Evolutionary conservation across 345 rosid species (phyloP), one percentile per base, ranked within the genome.

Genomic region (Gossypium herbaceum): DNA sequence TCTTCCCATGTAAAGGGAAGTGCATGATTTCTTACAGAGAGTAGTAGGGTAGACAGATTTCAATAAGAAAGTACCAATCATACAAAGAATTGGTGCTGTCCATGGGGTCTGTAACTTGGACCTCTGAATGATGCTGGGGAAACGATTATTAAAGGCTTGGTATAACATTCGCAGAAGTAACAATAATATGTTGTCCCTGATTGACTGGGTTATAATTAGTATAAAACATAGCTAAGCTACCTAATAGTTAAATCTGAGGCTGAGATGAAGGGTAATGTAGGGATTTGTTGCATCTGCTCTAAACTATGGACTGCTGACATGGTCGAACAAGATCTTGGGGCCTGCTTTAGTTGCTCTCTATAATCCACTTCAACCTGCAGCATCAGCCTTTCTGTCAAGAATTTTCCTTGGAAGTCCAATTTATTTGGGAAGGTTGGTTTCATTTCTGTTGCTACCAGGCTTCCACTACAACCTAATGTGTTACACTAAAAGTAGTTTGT

Each of bases 291-390:
- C 98, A 34, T 93, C 99, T 81, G 97, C 99, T 51, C 76, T 95
- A 47, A 93, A 91, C 83, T 95, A 87, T 83, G 98, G 94, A 73
- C 84, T 95, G 12, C 70, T 95, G 73, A 93, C 99, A 27, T 95
- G 99, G 99, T 95, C 92, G 72, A 95, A 95, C 82, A 95, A 95
- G 88, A 91, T 91, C 66, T 79, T 95, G 79, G 98, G 98, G 48
- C 99, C 99, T 50, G 83, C 99, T 68, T 83, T 95, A 85, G 99
- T 95, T 76, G 92, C 99, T 75, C 94, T 95, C 34, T 95, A 93
- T 86, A 85, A 84, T 78, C 99, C 98, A 69, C 98, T 95, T 75
- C 99, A 95, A 80, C 98, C 98, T 4, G 96, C 90, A 27, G 89
- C 95, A 25, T 93, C 96, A 58, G 88, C 97, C 72, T 80, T 90